Conservation (phyloP, 768 basidiomycete genomes). For the Lactarius psammicola region DNA sequence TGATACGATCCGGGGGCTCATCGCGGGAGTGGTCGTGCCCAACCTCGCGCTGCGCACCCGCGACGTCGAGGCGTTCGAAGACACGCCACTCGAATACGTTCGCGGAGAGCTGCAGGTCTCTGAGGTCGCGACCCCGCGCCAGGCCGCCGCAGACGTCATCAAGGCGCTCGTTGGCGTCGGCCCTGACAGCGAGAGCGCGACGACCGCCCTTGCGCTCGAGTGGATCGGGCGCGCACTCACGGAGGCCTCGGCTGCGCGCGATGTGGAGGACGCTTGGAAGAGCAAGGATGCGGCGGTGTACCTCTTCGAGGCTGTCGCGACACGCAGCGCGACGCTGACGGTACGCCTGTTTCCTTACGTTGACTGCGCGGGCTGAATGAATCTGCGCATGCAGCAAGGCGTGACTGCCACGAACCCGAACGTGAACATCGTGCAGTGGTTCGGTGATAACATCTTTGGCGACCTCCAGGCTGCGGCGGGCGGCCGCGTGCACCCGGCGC, state of each 20-base stretch:
- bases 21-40: constrained; percentile 91
- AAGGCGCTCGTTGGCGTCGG: constrained; percentile 82
- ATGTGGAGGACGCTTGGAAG: constrained; percentile 71
- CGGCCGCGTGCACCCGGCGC: constrained; percentile 70
- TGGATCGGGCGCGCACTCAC: constrained; percentile 78
- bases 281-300: constrained; percentile 93
- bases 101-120: constrained; percentile 41
- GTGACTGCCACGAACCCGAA: constrained; percentile 91
- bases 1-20: constrained; percentile 79
- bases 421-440: constrained; percentile 94
- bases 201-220: constrained; percentile 83
- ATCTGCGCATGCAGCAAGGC: constrained; percentile 57
- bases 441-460: constrained; percentile 84
- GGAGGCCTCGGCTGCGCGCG: constrained; percentile 54
- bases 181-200: constrained; percentile 60
- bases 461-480: constrained; percentile 75
- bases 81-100: constrained; percentile 94
- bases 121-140: constrained; percentile 82
- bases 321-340: constrained; percentile 81
- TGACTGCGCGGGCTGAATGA: background rate
- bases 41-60: constrained; percentile 86
- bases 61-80: constrained; percentile 94
- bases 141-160: constrained; percentile 94
- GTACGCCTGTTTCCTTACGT: constrained; percentile 40
- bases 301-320: constrained; percentile 89